Evolutionary conservation across 306 rosid species (phyloP).

Genomic region (Crotalaria pallida): DNA sequence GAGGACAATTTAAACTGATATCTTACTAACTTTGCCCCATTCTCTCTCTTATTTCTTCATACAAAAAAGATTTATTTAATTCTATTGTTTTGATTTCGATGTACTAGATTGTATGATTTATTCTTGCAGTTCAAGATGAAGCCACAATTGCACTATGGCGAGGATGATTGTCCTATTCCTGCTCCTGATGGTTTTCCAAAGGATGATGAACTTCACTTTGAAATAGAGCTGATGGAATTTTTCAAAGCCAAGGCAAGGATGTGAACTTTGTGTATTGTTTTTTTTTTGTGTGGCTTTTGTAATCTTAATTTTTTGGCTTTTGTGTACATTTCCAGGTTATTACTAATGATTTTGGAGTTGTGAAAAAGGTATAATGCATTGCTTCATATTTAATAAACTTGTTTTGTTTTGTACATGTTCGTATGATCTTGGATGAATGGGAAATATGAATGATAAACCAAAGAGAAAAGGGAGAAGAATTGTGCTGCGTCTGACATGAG

Average conservation of each 20-base stretch:
- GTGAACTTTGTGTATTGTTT: slow-evolving; percentile 19
- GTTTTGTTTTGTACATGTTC: background rate
- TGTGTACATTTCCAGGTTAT: slow-evolving; percentile 60
- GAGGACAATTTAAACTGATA: background rate
- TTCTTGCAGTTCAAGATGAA: slow-evolving; percentile 86
- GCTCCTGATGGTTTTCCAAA: slow-evolving; percentile 69
- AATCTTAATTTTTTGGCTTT: slow-evolving; percentile 13
- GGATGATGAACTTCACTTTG: slow-evolving; percentile 93
- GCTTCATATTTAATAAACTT: background rate
- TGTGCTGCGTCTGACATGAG: background rate
- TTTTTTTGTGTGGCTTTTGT: background rate
- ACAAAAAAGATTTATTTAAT: background rate
- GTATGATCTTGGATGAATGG: slow-evolving; percentile 18
- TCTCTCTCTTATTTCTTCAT: background rate
- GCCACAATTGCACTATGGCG: slow-evolving; percentile 79
- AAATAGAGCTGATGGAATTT: slow-evolving; percentile 87
- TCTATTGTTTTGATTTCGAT: background rate
- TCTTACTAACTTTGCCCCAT: background rate
- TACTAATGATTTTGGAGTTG: slow-evolving; percentile 78
- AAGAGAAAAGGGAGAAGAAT: background rate
- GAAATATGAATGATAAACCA: background rate
- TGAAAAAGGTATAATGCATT: slow-evolving; percentile 65
- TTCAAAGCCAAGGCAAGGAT: slow-evolving; percentile 79
- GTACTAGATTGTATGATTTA: background rate
- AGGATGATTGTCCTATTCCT: slow-evolving; percentile 83